Evolutionary conservation across 2,329 filamentous ascomycete genomes (phyloP).

Genomic region (Arthrocladium fulminans): DNA sequence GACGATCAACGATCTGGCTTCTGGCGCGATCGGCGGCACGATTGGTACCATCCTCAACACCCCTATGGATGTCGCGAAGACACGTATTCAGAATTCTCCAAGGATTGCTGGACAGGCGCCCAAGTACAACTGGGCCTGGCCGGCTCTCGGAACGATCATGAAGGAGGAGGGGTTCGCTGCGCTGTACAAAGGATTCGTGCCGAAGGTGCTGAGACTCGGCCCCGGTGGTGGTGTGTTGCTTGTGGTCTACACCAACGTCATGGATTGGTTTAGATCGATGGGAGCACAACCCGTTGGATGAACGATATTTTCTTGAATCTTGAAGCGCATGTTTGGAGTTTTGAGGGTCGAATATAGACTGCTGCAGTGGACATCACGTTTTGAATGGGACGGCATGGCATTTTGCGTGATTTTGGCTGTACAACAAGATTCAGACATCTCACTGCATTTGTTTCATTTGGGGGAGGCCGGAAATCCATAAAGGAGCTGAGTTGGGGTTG

Average conservation of each 20-base stretch:
- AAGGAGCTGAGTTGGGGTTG: no score
- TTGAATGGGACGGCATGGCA: no score
- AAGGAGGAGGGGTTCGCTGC: slow-evolving; percentile 88
- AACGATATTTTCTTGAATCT: no score
- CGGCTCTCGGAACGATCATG: slow-evolving; percentile 73
- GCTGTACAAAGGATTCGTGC: slow-evolving; percentile 94
- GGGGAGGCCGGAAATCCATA: no score
- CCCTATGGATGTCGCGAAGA: slow-evolving; percentile 95
- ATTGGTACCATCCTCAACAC: slow-evolving; percentile 89
- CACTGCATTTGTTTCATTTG: no score
- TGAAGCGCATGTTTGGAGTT: not conserved
- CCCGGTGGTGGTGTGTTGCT: slow-evolving; percentile 56
- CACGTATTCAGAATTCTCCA: slow-evolving; percentile 87
- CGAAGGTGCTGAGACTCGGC: slow-evolving; percentile 76
- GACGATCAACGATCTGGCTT: slow-evolving; percentile 78
- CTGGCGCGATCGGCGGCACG: slow-evolving; percentile 80
- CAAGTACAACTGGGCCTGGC: slow-evolving; percentile 99
- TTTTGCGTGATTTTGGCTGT: no score
- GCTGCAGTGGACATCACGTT: no score
- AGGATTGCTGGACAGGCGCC: slow-evolving; percentile 70
- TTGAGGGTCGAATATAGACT: no score
- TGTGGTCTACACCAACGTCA: slow-evolving; percentile 42
- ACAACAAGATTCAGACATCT: no score
- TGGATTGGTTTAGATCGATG: slow-evolving; percentile 77
- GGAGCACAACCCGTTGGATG: slow-evolving; percentile 28